phyloP scores from a whole-genome alignment of 768 basidiomycete species.

The Paxillus rubicundulus region DNA sequence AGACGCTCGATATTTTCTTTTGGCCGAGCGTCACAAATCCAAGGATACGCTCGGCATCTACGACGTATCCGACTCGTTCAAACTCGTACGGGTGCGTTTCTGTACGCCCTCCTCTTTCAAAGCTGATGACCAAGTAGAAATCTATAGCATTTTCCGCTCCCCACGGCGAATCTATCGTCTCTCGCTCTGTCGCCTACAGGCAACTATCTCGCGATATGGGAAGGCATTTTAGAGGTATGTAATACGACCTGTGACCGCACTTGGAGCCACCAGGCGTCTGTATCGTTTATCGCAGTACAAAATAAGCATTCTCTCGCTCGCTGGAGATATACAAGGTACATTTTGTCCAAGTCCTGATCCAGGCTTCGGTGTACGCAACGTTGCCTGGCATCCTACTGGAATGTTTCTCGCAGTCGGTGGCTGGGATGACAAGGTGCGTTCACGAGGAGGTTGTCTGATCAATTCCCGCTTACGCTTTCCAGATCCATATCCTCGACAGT shows the following conservation, averaged over 20 bases:
- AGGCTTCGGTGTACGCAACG: conserved; percentile 76
- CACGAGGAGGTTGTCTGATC: neutral
- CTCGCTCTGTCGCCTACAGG: conserved; percentile 76
- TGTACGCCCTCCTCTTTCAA: conserved; percentile 4
- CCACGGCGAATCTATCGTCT: conserved; percentile 69
- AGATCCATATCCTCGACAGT: conserved; percentile 77
- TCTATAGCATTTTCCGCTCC: conserved; percentile 76
- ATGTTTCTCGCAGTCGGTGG: conserved; percentile 79
- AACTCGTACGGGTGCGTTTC: conserved; percentile 59
- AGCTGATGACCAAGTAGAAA: conserved; percentile 17
- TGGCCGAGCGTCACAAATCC: conserved; percentile 88
- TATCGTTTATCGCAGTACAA: conserved; percentile 57
- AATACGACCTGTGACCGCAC: neutral
- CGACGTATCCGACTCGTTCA: conserved; percentile 67
- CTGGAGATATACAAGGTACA: conserved; percentile 60
- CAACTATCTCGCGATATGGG: conserved; percentile 77
- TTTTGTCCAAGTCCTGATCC: conserved; percentile 77
- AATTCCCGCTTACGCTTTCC: conserved; percentile 2
- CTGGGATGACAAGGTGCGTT: conserved; percentile 80
- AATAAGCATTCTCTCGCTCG: conserved; percentile 63
- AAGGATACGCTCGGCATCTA: conserved; percentile 88
- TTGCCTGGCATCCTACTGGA: conserved; percentile 86
- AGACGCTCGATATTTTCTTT: conserved; percentile 79
- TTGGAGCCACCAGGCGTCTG: neutral
- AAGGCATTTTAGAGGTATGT: conserved; percentile 76